Base-by-base conservation (phyloP, 2,329 filamentous ascomycete genomes). In the Pyrenochaeta sp. region DNA sequence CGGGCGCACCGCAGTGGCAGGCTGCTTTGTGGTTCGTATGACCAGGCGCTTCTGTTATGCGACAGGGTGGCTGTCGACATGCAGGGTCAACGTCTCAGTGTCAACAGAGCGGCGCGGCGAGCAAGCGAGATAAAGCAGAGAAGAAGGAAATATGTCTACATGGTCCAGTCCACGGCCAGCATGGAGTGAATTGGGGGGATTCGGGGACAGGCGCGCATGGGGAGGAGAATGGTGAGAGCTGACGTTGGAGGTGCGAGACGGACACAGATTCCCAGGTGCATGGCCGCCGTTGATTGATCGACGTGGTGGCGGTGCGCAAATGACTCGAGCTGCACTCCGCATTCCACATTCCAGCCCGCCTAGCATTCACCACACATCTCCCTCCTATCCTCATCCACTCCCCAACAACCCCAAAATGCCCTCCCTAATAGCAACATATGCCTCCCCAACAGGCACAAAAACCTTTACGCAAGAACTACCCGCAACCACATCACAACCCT, bases 381-480 rank as follows among this genome's bases (percentile, higher is more conserved):
- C 19, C 21, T 19, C 14, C 19, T 19, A 27, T 15, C 14, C 10
- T 23, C 32, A 35, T 18, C 2, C 24, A n/a, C 23, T 13, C 23
- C 4, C 7, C 10, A 20, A 11, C 15, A 24, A 26, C 15, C n/a
- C 22, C 39, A 41, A 10, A 6, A 70, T 69, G 66, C 41, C 60
- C 3, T 30, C 41, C 20, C 72, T 84, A 44, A 71, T 71, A 24
- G 81, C 80, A 35, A 72, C 72, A 34, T 87, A 87, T 73, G 68
- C 68, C n/a, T 82, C 81, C 10, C 72, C 79, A 5, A 60, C 71
- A 44, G 44, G 44, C 23, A 19, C 55, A 2, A 45, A 59, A 13
- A 48, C 45, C 47, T 59, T 69, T 49, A 42, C 57, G 27, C 35
- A 48, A 40, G 23, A 48, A 13, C 60, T 69, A 23, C 60, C 65